Base-by-base conservation (phyloP, 768 basidiomycete species). In the Leccinum disarticulatum region DNA sequence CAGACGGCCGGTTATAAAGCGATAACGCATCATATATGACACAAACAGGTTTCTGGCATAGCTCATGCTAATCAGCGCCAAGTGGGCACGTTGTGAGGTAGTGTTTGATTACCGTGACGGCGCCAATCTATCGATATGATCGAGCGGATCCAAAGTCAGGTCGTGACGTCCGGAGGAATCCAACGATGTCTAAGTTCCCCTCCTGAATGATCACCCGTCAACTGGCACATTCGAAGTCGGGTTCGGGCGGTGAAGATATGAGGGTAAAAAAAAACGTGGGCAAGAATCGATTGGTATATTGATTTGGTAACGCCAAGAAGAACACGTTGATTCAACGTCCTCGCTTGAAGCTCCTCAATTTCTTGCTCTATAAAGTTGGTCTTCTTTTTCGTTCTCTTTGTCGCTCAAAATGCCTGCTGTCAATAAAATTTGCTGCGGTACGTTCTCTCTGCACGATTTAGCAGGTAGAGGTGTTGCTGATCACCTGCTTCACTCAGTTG, bases 341-440 rank as follows among this genome's bases (percentile, higher is more conserved):
- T 19, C n/a, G 17, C 43, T 22, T 22, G 22, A 3, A 46, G 9
- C 19, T 19, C 43, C 43, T 46, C 43, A 46, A 19, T 2, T 27
- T 31, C 30, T 49, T 27, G 10, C 31, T 15, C 38, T 33, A 11
- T 54, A 54, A 50, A 33, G n/a, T 41, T 41, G 41, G 3, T 41
- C 2, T 41, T 17, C 4, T 46, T 46, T 11, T 19, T 46, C 19
- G 41, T 9, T 11, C 11, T n/a, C 1, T 46, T 41, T n/a, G 9
- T 41, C 9, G 17, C 22, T 49, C 1, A 49, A 49, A 19, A 73
- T 73, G 73, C 61, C 87, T 62, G 79, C 81, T 63, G 88, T 94
- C 66, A 82, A 83, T 64, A 93, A 87, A 72, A 90, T 94, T 65
- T 93, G 92, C 79, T 94, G 92, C 80, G 91, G 92, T 94, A 70